Percentiles rank a stretch among this genome's conserved stretches.
These are phyloP conservation scores for Fusarium incarnatum DNA, from an alignment of 2,329 filamentous ascomycete genomes.

Conservation along the genomic window DNA sequence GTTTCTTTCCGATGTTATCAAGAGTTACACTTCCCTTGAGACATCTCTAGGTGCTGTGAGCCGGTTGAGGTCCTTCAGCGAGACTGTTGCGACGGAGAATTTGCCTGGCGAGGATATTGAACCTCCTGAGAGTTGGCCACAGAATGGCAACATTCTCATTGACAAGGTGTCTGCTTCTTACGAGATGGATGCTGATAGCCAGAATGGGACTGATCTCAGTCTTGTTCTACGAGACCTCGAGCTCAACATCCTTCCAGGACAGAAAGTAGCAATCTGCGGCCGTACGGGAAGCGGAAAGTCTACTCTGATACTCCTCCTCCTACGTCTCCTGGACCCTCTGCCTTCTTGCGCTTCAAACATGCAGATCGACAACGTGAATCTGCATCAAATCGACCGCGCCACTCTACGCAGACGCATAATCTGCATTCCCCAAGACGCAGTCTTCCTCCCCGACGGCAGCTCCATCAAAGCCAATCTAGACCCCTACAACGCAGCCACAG, in stretches of 20 bases:
- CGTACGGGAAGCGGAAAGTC: slow-evolving; percentile 60
- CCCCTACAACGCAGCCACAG: slow-evolving; percentile 49
- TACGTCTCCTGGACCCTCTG: slow-evolving; percentile 57
- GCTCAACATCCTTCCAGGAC: slow-evolving; percentile 47
- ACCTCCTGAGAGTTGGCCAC: slow-evolving; percentile 49
- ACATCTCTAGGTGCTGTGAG: slow-evolving; percentile 41
- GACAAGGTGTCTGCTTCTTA: slow-evolving; percentile 52
- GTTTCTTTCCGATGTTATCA: slow-evolving; percentile 35
- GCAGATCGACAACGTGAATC: slow-evolving; percentile 57
- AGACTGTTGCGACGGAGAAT: slow-evolving; percentile 43
- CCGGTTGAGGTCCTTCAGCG: slow-evolving; percentile 41
- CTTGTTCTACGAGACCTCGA: slow-evolving; percentile 46
- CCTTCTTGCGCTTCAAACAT: slow-evolving; percentile 47
- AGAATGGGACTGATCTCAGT: slow-evolving; percentile 1
- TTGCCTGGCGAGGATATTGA: slow-evolving; percentile 34
- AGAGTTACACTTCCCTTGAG: slow-evolving; percentile 40
- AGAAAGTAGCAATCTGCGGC: slow-evolving; percentile 54
- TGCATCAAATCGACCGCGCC: slow-evolving; percentile 54
- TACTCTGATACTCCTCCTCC: slow-evolving; percentile 54
- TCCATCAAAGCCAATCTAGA: slow-evolving; percentile 59
- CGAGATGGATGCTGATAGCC: slow-evolving; percentile 7
- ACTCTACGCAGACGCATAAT: slow-evolving; percentile 61
- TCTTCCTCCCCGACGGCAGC: slow-evolving; percentile 61
- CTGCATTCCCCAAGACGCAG: slow-evolving; percentile 65
- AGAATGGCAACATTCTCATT: slow-evolving; percentile 48